Conservation (phyloP, 495 filamentous ascomycete species). For the Podospora pseudocomata region DNA sequence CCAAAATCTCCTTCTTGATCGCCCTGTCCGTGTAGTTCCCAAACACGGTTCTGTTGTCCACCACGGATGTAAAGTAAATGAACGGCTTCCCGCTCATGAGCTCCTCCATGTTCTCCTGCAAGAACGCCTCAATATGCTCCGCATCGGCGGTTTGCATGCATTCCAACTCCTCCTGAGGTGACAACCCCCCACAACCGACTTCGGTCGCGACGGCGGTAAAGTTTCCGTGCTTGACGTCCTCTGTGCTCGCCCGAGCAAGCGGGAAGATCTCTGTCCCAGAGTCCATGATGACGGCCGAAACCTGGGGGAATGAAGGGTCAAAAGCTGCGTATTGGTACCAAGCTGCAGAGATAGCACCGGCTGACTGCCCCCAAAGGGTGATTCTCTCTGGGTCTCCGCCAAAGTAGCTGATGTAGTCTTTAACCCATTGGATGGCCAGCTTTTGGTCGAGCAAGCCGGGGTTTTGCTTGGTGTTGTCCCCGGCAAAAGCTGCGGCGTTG, state of each 20-base stretch:
- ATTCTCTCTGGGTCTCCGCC: slow-evolving; percentile 56
- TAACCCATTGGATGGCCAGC: slow-evolving; percentile 55
- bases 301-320: slow-evolving; percentile 40
- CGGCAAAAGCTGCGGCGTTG: slow-evolving; percentile 32
- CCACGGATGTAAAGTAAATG: slow-evolving; percentile 26
- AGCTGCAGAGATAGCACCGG: slow-evolving; percentile 50
- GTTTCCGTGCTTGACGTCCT: slow-evolving; percentile 26
- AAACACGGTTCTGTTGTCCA: slow-evolving; percentile 39
- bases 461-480: slow-evolving; percentile 39
- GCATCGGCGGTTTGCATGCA: slow-evolving; percentile 46
- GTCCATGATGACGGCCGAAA: slow-evolving; percentile 46
- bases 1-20: slow-evolving; percentile 13
- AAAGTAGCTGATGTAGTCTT: slow-evolving; percentile 56
- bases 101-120: slow-evolving; percentile 35
- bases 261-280: slow-evolving; percentile 51
- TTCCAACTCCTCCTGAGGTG: slow-evolving; percentile 30
- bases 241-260: slow-evolving; percentile 26
- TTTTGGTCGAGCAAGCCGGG: slow-evolving; percentile 63
- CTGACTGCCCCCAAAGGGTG: slow-evolving; percentile 53
- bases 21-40: slow-evolving; percentile 34
- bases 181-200: slow-evolving; percentile 41
- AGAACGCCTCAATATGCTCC: slow-evolving; percentile 30
- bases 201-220: slow-evolving; percentile 38
- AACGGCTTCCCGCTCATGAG: slow-evolving; percentile 19
- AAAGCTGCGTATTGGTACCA: slow-evolving; percentile 51